Evolutionary conservation across 805 yeast species (phyloP), one percentile per base, ranked within the genome.

Genomic region (Wickerhamomyces strasburgensis): DNA sequence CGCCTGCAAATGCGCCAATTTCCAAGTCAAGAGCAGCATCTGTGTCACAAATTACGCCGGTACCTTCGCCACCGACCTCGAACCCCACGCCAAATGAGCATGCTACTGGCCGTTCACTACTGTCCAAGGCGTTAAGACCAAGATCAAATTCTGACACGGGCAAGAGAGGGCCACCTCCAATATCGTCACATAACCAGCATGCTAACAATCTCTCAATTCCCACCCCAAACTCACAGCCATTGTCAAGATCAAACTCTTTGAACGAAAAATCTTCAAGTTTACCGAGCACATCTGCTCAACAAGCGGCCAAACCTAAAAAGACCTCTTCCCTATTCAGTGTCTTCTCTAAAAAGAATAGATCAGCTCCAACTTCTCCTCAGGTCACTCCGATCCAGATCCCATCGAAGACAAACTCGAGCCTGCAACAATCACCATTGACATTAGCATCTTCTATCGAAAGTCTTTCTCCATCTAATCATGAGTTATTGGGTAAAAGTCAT

Each of bases 341-440:
- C 6, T 57, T 57, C 28, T 53, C 60, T n/a, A 56, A 56, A 38
- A 46, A 54, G 35, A 57, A 56, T 27, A 46, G 34, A 27, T 36
- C 49, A 3, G 42, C 47, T 8, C 46, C 49, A 25, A 19, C 47
- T 8, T 42, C 54, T 3, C 46, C 52, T 4, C 43, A 42, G 13
- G n/a, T 33, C 10, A 27, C 39, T 5, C 56, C 57, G 9, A 33
- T 47, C 14, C 14, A 34, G 14, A 48, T 48, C 27, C 53, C 54
- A 11, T 18, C 38, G 5, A 15, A 37, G 5, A 18, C 39, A 16
- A 15, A 14, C 11, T 40, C 40, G 5, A 29, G 33, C 6, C 37
- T 28, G 4, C 41, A 37, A 9, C 43, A 42, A 3, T 40, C 44
- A 4, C 44, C 44, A 11, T 29, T 30, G 2, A 37, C 29, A 5